Evolutionary conservation across 257 asterid genomes (phyloP).

Genomic region (Solanum habrochaites): DNA sequence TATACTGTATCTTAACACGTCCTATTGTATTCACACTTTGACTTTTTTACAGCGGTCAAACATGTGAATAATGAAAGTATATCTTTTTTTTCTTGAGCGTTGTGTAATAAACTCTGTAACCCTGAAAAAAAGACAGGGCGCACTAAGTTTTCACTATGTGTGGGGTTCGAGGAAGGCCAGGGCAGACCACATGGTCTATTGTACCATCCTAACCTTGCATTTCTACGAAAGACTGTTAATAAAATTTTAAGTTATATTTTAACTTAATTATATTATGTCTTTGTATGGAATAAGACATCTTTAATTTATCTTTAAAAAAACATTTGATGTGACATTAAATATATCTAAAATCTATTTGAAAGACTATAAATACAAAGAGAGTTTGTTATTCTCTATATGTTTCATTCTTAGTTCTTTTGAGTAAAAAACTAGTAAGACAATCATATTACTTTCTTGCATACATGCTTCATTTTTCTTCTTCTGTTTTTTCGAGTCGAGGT

Average conservation of each 20-base stretch:
- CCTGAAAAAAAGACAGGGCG: neutral
- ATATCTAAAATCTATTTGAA: neutral
- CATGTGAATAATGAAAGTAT: neutral
- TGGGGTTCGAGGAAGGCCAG: neutral
- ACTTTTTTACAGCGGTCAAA: neutral
- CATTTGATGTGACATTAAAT: neutral
- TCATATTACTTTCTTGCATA: neutral
- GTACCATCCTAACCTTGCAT: neutral
- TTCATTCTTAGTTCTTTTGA: neutral
- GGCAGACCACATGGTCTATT: neutral
- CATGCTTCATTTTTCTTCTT: neutral
- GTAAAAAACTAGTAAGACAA: neutral
- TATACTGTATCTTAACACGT: neutral
- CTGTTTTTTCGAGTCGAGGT: neutral
- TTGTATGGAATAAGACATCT: neutral
- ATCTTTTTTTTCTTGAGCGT: neutral
- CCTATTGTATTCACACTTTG: neutral
- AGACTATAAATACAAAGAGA: neutral
- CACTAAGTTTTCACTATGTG: neutral
- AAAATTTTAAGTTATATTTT: neutral
- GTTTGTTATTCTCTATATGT: neutral
- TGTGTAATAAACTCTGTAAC: neutral
- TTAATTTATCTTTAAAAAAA: neutral
- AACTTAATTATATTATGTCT: neutral
- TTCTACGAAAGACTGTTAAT: neutral